Conservation (phyloP, 805 yeast species). For the Myxozyma melibiosi region DNA sequence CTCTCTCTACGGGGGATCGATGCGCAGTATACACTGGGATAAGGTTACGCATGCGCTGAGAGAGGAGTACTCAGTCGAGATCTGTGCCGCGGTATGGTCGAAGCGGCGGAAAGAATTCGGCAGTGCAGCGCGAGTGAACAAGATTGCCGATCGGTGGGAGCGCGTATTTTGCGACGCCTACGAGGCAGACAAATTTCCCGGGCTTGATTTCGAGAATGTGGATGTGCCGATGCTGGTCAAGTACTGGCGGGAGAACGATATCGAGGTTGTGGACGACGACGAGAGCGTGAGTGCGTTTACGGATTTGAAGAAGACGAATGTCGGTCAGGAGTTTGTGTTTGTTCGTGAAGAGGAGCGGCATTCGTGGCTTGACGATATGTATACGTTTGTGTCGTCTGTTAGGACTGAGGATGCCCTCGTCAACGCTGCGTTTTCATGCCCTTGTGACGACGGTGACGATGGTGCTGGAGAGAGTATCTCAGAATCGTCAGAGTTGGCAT, state of each 20-base stretch:
- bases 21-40: constrained; percentile 66
- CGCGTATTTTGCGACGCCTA: constrained; percentile 61
- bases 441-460: background rate
- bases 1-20: constrained; percentile 50
- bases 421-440: constrained; percentile 14
- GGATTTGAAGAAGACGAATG: background rate
- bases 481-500: no score
- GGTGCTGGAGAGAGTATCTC: no score
- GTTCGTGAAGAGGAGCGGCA: constrained; percentile 37
- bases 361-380: constrained; percentile 27
- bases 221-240: constrained; percentile 57
- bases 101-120: constrained; percentile 60
- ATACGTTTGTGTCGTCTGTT: constrained; percentile 11
- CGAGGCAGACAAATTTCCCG: constrained; percentile 49
- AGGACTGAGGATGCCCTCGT: constrained; percentile 14
- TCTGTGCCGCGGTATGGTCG: constrained; percentile 69
- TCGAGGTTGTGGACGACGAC: constrained; percentile 10
- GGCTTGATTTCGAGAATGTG: constrained; percentile 49
- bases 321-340: constrained; percentile 44
- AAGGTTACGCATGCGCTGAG: constrained; percentile 54
- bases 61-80: constrained; percentile 47
- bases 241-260: constrained; percentile 66
- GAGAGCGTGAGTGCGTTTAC: constrained; percentile 11
- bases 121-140: constrained; percentile 61
- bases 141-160: constrained; percentile 64